These are phyloP conservation scores for Curvularia spicifera DNA, from an alignment of 2,329 filamentous ascomycete genomes.

Conservation along the genomic window DNA sequence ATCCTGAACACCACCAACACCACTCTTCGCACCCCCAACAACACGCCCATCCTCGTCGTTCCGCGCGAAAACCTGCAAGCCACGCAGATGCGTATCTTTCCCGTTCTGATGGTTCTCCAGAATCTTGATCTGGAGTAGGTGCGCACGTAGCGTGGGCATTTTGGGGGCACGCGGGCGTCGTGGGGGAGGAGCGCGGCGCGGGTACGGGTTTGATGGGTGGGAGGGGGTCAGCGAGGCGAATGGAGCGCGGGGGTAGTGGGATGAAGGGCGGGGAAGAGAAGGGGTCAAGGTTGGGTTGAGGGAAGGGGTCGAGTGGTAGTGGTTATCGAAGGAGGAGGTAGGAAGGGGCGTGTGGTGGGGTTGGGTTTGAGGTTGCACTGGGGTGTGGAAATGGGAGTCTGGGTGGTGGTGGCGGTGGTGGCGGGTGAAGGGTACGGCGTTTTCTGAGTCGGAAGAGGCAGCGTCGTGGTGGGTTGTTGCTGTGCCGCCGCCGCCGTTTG, in stretches of 20 bases:
- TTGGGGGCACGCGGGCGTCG: slow-evolving; percentile 58
- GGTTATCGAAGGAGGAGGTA: slow-evolving; percentile 3
- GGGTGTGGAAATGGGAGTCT: slow-evolving; percentile 10
- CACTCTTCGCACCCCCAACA: neutral
- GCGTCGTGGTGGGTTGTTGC: slow-evolving; percentile 7
- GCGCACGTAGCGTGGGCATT: slow-evolving; percentile 79
- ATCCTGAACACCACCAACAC: neutral
- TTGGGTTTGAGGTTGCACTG: slow-evolving; percentile 13
- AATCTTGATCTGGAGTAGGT: slow-evolving; percentile 87
- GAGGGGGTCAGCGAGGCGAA: slow-evolving; percentile 29
- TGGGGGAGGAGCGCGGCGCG: neutral
- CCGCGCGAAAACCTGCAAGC: slow-evolving; percentile 80
- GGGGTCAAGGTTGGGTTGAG: slow-evolving; percentile 17
- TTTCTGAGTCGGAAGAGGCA: slow-evolving; percentile 27
- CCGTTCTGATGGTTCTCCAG: slow-evolving; percentile 98
- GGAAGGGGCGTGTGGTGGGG: slow-evolving; percentile 2
- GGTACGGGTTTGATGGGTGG: neutral
- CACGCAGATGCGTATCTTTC: slow-evolving; percentile 96
- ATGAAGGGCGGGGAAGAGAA: slow-evolving; percentile 18
- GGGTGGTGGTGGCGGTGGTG: neutral
- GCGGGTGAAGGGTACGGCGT: slow-evolving; percentile 19
- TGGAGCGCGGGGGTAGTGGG: slow-evolving; percentile 25
- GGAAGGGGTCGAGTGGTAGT: slow-evolving; percentile 11
- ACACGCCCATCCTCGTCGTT: slow-evolving; percentile 40
- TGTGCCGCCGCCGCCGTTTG: neutral